Evolutionary conservation across 176 grass and related monocot species (phyloP), one percentile per base, ranked within the genome.

Genomic region (Puya raimondii): DNA sequence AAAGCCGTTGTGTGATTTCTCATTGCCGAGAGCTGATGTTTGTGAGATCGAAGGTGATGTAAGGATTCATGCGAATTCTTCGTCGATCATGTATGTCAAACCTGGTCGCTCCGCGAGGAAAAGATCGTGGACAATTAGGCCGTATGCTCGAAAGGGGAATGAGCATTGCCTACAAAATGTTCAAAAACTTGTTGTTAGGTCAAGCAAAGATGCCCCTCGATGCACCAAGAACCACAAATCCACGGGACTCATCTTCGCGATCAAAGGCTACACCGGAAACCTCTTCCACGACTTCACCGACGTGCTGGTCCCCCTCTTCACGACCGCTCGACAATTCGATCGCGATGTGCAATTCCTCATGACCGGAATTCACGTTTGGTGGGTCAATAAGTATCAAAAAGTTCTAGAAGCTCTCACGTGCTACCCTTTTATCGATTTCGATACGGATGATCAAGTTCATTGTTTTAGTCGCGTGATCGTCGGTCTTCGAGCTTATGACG

Each of bases 251-350:
- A 69, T 83, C 21, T 99, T 99, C 77, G 87, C 94, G 0, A 81
- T 86, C 33, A 83, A 87, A 73, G 94, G 94, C 17, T 93, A 99
- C 86, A 88, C 94, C 1, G 94, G 94, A 23, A 93, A 99, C 78
- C 86, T 99, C 67, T 99, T 99, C 83, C 94, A 99, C 80, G 94
- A 99, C 87, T 99, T 99, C 84, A 87, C 87, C 48, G 89, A 99
- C 79, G 86, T 99, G 57, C 66, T 99, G 0, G 79, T 99, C 9
- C 94, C 94, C 13, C 80, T 99, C 3, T 99, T 78, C 86, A 81
- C 85, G 56, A 87, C 86, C 3, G 79, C 51, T 48, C 71, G 25
- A 12, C 82, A 80, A 1, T 83, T 88, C 59, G 0, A 48, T 16
- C 82, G 94, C 49, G 80, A 90, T 12, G 87, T 93, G 53, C 89